These are phyloP conservation scores for Silybum marianum DNA, from an alignment of 129 eudicot genomes.

Conservation along the genomic window DNA sequence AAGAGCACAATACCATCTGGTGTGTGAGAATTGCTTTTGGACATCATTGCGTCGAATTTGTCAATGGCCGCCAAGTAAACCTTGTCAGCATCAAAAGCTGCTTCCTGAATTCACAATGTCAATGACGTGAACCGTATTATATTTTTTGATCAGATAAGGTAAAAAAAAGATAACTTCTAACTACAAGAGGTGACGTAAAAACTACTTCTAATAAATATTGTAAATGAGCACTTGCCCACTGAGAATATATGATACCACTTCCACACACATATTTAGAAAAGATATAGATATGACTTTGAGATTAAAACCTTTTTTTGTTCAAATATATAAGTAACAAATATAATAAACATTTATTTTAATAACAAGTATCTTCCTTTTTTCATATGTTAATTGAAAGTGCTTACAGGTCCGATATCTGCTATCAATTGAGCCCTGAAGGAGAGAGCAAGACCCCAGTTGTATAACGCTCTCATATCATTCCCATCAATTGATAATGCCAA, in stretches of 20 bases:
- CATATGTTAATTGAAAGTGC: slow-evolving; percentile 23
- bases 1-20: slow-evolving; percentile 72
- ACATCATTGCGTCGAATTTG: slow-evolving; percentile 95
- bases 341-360: background rate
- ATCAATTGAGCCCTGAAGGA: slow-evolving; percentile 91
- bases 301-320: background rate
- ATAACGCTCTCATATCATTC: slow-evolving; percentile 89
- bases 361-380: no score
- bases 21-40: slow-evolving; percentile 82
- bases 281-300: background rate
- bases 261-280: background rate
- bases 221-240: background rate
- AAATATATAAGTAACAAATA: background rate
- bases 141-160: background rate
- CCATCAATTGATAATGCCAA: slow-evolving; percentile 90
- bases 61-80: slow-evolving; percentile 95
- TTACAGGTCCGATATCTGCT: slow-evolving; percentile 99
- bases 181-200: background rate
- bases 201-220: background rate
- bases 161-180: background rate
- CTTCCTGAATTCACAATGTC: slow-evolving; percentile 56
- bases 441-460: slow-evolving; percentile 98
- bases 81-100: slow-evolving; percentile 95
- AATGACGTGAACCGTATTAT: background rate
- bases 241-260: background rate